A percentile compares a stretch with the other conserved stretches of the same genome.
These are phyloP conservation scores for Talaromyces piceae DNA, from an alignment of 2,329 filamentous ascomycete species.

Conservation along the genomic window DNA sequence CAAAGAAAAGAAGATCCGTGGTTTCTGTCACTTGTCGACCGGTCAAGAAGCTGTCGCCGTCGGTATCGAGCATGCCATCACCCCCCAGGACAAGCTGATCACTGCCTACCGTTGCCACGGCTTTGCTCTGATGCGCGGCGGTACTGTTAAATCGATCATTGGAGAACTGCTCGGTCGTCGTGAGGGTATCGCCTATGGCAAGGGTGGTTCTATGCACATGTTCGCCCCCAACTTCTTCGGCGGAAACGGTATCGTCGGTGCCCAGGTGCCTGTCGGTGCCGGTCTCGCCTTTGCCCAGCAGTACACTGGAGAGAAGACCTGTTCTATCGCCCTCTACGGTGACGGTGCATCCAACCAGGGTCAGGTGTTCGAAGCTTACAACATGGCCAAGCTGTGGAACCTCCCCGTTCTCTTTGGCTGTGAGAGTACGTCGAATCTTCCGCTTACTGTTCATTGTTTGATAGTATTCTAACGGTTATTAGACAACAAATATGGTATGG, in stretches of 20 bases:
- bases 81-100: conserved; percentile 86
- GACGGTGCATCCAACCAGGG: conserved; percentile 98
- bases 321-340: conserved; percentile 86
- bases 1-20: conserved; percentile 99
- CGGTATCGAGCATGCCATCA: conserved; percentile 94
- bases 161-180: conserved; percentile 91
- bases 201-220: conserved; percentile 99
- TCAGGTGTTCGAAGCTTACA: conserved; percentile 99
- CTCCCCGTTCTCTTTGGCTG: conserved; percentile 92
- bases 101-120: conserved; percentile 99
- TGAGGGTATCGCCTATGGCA: conserved; percentile 96
- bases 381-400: conserved; percentile 99
- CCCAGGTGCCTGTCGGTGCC: conserved; percentile 94
- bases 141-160: conserved; percentile 82
- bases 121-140: conserved; percentile 94
- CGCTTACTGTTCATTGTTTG: neutral
- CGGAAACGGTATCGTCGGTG: conserved; percentile 97
- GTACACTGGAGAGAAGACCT: conserved; percentile 81
- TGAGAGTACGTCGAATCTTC: conserved; percentile 65
- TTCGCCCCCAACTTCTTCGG: conserved; percentile 97
- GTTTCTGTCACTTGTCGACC: conserved; percentile 98
- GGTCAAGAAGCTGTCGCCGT: conserved; percentile 96
- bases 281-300: conserved; percentile 96
- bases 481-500: conserved; percentile 99
- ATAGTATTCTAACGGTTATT: conserved; percentile 4